A percentile compares a stretch with the other conserved stretches of the same genome.
phyloP scores from a whole-genome alignment of 2,329 filamentous ascomycete species.

The Verticillium nubilum region DNA sequence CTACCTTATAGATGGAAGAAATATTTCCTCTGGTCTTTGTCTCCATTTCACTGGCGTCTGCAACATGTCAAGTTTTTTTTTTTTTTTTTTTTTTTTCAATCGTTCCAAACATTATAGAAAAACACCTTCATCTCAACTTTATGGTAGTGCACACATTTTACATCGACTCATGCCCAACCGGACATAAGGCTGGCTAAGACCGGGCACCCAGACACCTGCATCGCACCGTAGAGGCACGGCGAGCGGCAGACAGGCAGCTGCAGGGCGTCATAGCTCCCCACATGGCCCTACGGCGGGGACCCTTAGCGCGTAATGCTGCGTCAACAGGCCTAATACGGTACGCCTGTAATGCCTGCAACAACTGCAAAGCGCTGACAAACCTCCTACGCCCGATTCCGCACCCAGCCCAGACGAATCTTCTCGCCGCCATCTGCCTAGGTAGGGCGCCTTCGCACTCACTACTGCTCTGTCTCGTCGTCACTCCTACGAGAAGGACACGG shows the following conservation, averaged over 20 bases:
- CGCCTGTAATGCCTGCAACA: too few relatives aligned
- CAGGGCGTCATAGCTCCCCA: conserved; percentile 13
- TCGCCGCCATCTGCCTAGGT: not conserved
- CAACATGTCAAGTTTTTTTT: too few relatives aligned
- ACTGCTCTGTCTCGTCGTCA: not conserved
- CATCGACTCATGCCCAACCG: too few relatives aligned
- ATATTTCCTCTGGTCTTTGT: too few relatives aligned
- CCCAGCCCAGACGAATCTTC: not conserved
- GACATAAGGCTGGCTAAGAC: not conserved
- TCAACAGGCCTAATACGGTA: too few relatives aligned
- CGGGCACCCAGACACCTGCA: not conserved
- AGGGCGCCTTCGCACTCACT: not conserved
- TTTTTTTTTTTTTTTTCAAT: too few relatives aligned
- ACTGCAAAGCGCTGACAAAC: conserved; percentile 10
- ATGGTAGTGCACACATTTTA: too few relatives aligned
- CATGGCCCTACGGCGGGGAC: not conserved
- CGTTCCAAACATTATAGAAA: too few relatives aligned
- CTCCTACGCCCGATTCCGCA: conserved; percentile 1
- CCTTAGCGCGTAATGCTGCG: not conserved
- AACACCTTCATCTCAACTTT: too few relatives aligned
- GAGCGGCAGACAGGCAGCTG: conserved; percentile 1
- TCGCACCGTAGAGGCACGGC: not conserved
- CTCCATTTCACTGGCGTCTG: too few relatives aligned
- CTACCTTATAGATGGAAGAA: too few relatives aligned
- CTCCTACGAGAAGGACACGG: not conserved